Base-by-base conservation (phyloP, 495 filamentous ascomycete species). In the Xylaria sp. region DNA sequence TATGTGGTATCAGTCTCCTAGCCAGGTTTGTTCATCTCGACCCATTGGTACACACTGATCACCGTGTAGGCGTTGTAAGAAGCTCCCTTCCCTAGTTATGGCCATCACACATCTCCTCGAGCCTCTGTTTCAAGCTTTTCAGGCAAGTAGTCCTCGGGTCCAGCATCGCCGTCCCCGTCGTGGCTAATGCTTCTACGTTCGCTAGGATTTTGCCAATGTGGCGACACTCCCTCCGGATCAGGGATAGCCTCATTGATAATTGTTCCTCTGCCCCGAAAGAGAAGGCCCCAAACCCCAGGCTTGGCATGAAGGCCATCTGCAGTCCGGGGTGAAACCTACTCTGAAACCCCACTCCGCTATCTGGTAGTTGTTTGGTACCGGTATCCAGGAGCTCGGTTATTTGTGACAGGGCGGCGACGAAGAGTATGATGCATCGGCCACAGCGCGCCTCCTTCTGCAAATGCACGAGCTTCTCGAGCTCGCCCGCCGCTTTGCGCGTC, bases 401-500 rank as follows among this genome's bases (percentile, higher is more conserved):
- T 12, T 68, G 65, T 14, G 46, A 68, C 17, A 68, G 40, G 1
- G 46, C 33, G 41, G 65, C 65, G 3, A 43, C 46, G 65, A 68
- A 68, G 41, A 68, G 65, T 9, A 58, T 55, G 65, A 58, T 68
- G 17, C 65, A 68, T 19, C 65, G 65, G 46, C 46, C 65, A 43
- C 65, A 68, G 21, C 65, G 43, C 43, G 65, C 57, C 52, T 68
- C 35, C 19, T 68, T 41, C 37, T 68, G 65, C 46, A 68, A n/a
- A 14, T 55, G 65, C 4, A 68, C 65, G 41, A 68, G 65, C 65
- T 68, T 68, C 65, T 68, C 24, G 6, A 68, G 65, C 65, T 68
- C 65, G 17, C 14, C 29, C 15, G 65, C 37, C 65, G 65, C 65
- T 58, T 55, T 58, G 21, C 65, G 65, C 35, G 46, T 68, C 46